Evolutionary conservation across 768 basidiomycete genomes (phyloP), one percentile per base, ranked within the genome.

Genomic region (Filobasidium wieringae): DNA sequence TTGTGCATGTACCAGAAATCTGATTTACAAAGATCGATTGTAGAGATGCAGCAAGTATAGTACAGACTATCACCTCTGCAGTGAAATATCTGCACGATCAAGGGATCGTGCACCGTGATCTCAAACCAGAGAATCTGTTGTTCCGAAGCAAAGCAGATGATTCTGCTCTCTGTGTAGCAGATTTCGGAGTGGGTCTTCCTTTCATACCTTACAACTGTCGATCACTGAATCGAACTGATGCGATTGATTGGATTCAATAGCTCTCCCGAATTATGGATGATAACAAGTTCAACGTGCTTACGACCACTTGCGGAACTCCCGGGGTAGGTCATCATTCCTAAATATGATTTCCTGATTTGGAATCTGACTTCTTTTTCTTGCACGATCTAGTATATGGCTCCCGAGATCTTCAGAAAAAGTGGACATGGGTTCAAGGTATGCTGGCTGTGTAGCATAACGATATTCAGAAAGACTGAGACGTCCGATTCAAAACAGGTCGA

Each of bases 61-160:
- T 99, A 7, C 82, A 87, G 54, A 90, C 87, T 15, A 87, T 96
- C 72, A 80, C 88, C 66, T 79, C 79, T 51, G 85, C 91, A 14
- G 92, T 97, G 60, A 80, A 85, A 62, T 93, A 97, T 73, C 84
- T 99, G 52, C 93, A 99, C 70, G 81, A 82, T 32, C 79, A 83
- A 57, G 91, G 88, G 15, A 91, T 99, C 69, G 93, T 99, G 12
- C 93, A 99, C 69, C 81, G 95, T 65, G 92, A 99, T 69, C 77
- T 99, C 61, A 99, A 99, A 75, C 93, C 93, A 3, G 93, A 99
- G 77, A 99, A 99, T 76, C 81, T 99, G 24, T 79, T 99, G 31
- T 99, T 97, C 83, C 84, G 87, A 57, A 84, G 86, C 15, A 80
- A 81, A 63, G 85, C 81, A 5, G 91, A 96, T 72, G 87, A 89